Percentiles rank a stretch among this genome's conserved stretches.
Conservation (phyloP, 768 basidiomycete genomes). For the Sporobolomyces roseus region DNA sequence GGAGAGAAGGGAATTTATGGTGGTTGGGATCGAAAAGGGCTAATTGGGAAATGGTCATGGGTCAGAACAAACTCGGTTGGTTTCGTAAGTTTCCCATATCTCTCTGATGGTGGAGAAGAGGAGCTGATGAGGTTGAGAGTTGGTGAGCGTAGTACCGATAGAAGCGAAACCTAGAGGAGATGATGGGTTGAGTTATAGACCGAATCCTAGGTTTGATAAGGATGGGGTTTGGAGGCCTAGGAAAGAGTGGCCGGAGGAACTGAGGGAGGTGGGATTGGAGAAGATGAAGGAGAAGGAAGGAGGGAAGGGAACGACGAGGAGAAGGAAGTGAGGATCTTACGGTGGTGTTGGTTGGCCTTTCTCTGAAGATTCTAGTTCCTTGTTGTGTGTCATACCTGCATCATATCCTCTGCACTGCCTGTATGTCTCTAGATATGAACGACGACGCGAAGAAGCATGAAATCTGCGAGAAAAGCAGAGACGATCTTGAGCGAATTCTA, state of each 20-base stretch:
- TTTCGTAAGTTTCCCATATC: conserved; percentile 31
- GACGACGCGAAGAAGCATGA: no score
- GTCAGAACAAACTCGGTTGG: conserved; percentile 33
- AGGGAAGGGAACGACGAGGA: no score
- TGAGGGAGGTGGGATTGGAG: conserved; percentile 13
- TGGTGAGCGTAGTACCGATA: conserved; percentile 44
- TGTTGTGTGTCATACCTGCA: no score
- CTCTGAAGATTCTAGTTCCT: no score
- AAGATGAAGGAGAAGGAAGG: background rate
- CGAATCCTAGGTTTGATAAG: conserved; percentile 38
- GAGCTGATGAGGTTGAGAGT: no score
- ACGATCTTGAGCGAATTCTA: no score
- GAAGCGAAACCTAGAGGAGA: conserved; percentile 1
- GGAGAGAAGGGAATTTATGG: conserved; percentile 40
- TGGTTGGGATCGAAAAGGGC: conserved; percentile 36
- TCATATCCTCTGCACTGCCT: no score
- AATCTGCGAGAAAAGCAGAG: no score
- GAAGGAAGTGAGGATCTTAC: no score
- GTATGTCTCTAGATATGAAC: no score
- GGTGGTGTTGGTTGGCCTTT: no score
- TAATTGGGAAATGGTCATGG: conserved; percentile 41
- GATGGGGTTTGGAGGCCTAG: conserved; percentile 36
- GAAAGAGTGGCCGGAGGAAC: conserved; percentile 32
- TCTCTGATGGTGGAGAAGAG: no score
- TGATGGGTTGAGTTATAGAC: conserved; percentile 31